These are phyloP conservation scores for Periconia digitata DNA, from an alignment of 2,329 filamentous ascomycete species.

Conservation along the genomic window DNA sequence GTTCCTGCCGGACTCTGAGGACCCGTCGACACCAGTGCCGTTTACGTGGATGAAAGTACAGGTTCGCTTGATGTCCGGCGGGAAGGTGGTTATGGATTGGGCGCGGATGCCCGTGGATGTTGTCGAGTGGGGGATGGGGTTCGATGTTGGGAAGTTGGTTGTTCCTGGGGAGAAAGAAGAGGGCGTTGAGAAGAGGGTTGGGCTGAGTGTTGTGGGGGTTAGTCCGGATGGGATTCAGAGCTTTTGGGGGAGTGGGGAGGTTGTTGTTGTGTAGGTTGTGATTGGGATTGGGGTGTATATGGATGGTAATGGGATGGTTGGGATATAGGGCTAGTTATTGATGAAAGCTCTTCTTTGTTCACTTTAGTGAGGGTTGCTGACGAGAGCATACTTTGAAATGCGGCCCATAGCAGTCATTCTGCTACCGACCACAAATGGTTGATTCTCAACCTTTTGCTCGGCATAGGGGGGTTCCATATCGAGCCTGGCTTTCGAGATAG, in stretches of 20 bases:
- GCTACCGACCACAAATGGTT: too few relatives aligned
- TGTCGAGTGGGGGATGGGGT: constrained; percentile 36
- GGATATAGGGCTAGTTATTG: too few relatives aligned
- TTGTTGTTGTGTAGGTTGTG: constrained; percentile 31
- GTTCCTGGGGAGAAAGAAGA: neutral
- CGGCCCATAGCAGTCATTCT: too few relatives aligned
- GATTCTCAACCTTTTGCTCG: too few relatives aligned
- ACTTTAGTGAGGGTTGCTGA: too few relatives aligned
- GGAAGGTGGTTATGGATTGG: constrained; percentile 23
- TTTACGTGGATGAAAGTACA: constrained; percentile 30
- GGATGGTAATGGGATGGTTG: too few relatives aligned
- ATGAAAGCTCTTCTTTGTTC: too few relatives aligned
- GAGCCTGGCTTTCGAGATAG: too few relatives aligned
- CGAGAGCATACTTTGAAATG: too few relatives aligned
- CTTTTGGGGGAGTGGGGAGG: constrained; percentile 39
- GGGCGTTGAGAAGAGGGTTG: too few relatives aligned
- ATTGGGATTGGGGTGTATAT: too few relatives aligned
- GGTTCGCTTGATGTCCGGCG: constrained; percentile 12
- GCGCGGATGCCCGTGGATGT: constrained; percentile 40
- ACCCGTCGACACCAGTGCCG: constrained; percentile 10
- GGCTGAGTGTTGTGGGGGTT: constrained; percentile 37
- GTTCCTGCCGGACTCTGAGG: constrained; percentile 4
- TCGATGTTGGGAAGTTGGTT: neutral
- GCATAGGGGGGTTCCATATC: too few relatives aligned
- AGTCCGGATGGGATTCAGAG: constrained; percentile 32